phyloP scores from a whole-genome alignment of 352 stramenopile species.

The Saprolegnia parasitica region DNA sequence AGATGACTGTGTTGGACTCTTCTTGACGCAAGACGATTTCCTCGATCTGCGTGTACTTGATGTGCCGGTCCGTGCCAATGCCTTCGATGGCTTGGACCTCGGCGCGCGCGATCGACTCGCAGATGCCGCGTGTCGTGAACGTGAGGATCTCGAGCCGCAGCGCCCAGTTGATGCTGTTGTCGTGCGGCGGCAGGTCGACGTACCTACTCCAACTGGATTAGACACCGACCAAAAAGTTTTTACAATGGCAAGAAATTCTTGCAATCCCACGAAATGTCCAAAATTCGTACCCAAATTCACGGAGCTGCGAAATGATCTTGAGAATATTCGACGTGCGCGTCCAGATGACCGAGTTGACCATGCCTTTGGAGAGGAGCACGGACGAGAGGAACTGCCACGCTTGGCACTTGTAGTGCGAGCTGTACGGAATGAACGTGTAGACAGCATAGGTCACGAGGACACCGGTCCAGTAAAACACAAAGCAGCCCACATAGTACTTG shows the following conservation, averaged over 20 bases:
- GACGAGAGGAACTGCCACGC: slow-evolving; percentile 71
- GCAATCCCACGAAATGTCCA: too few relatives aligned
- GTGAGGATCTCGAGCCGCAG: slow-evolving; percentile 81
- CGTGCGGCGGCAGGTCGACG: slow-evolving; percentile 53
- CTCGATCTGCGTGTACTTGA: slow-evolving; percentile 71
- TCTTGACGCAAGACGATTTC: slow-evolving; percentile 56
- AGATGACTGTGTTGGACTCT: slow-evolving; percentile 52
- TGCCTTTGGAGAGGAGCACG: slow-evolving; percentile 65
- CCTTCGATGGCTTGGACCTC: slow-evolving; percentile 49
- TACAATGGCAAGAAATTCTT: too few relatives aligned
- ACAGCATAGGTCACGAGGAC: slow-evolving; percentile 63
- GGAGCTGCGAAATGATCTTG: slow-evolving; percentile 64
- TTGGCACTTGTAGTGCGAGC: slow-evolving; percentile 46
- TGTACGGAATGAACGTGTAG: slow-evolving; percentile 55
- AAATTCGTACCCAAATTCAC: slow-evolving; percentile 42
- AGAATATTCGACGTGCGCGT: slow-evolving; percentile 79
- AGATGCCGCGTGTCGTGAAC: slow-evolving; percentile 84
- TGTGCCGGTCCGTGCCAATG: slow-evolving; percentile 57
- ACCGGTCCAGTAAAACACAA: slow-evolving; percentile 81
- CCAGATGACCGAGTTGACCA: slow-evolving; percentile 80
- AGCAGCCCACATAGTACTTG: slow-evolving; percentile 86
- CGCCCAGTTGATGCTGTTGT: slow-evolving; percentile 85
- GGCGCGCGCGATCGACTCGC: slow-evolving; percentile 56
- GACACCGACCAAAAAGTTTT: too few relatives aligned
- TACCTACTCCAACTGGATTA: slow-evolving; percentile 26